Percentiles rank a stretch among this genome's conserved stretches.
phyloP scores from a whole-genome alignment of 352 stramenopile genomes.

The Hyaloperonospora brassicae region DNA sequence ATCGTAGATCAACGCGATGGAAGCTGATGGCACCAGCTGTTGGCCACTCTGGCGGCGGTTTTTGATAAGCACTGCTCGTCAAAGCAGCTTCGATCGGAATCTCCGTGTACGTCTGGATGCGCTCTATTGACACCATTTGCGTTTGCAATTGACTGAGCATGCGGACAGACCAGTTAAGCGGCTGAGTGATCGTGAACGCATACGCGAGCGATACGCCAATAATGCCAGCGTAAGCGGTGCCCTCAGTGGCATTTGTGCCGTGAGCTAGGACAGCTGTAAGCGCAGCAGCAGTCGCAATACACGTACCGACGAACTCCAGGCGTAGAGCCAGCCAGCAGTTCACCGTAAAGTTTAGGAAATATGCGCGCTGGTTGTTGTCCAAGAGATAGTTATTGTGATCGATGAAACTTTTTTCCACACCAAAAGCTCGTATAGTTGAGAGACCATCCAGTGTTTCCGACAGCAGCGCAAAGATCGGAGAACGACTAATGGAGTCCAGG shows the following conservation, averaged over 20 bases:
- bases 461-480: slow-evolving; percentile 90
- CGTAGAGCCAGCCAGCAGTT: slow-evolving; percentile 37
- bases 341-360: slow-evolving; percentile 60
- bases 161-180: slow-evolving; percentile 12
- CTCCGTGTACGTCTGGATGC: slow-evolving; percentile 14
- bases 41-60: slow-evolving; percentile 29
- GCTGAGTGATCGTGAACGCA: slow-evolving; percentile 13
- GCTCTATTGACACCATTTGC: slow-evolving; percentile 16
- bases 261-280: slow-evolving; percentile 70
- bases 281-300: slow-evolving; percentile 51
- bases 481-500: slow-evolving; percentile 83
- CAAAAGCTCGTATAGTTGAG: slow-evolving; percentile 80
- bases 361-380: slow-evolving; percentile 80
- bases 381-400: slow-evolving; percentile 12
- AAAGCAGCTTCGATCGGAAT: slow-evolving; percentile 13
- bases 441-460: slow-evolving; percentile 89
- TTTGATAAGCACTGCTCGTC: slow-evolving; percentile 7
- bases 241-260: slow-evolving; percentile 30
- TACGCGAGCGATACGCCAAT: slow-evolving; percentile 28
- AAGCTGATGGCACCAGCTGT: slow-evolving; percentile 31
- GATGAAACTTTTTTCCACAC: slow-evolving; percentile 26
- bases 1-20: slow-evolving; percentile 32
- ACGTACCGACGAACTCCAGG: slow-evolving; percentile 14
- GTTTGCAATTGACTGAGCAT: slow-evolving; percentile 16
- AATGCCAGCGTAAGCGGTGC: slow-evolving; percentile 21